Conservation (phyloP, 106 monocot species). For the Allium cepa region DNA sequence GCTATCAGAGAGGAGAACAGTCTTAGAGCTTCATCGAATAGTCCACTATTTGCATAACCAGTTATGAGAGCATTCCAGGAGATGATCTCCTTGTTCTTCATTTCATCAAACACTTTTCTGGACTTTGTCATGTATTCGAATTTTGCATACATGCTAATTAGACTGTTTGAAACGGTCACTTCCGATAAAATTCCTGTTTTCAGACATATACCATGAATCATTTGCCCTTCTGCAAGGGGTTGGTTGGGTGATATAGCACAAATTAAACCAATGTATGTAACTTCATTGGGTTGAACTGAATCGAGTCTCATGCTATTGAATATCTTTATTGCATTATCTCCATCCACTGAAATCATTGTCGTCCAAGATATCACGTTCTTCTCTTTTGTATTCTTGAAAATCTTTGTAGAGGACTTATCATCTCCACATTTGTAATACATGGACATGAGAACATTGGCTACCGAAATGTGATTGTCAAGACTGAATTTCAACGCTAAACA, state of each 20-base stretch:
- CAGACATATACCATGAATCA: slow-evolving; percentile 62
- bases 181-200: slow-evolving; percentile 27
- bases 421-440: slow-evolving; percentile 60
- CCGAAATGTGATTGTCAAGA: slow-evolving; percentile 19
- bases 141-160: slow-evolving; percentile 68
- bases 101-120: slow-evolving; percentile 55
- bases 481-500: slow-evolving; percentile 35
- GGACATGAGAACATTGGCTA: slow-evolving; percentile 76
- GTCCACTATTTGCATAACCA: slow-evolving; percentile 58
- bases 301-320: slow-evolving; percentile 58
- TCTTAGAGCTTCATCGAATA: slow-evolving; percentile 44
- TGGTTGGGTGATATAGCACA: slow-evolving; percentile 22
- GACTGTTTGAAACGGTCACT: slow-evolving; percentile 57
- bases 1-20: slow-evolving; percentile 39
- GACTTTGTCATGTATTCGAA: slow-evolving; percentile 31
- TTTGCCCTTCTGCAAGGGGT: slow-evolving; percentile 19
- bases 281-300: slow-evolving; percentile 58
- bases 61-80: slow-evolving; percentile 79
- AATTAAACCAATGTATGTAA: slow-evolving; percentile 61
- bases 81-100: slow-evolving; percentile 28
- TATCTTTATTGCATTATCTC: slow-evolving; percentile 24
- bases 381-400: slow-evolving; percentile 37
- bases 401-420: slow-evolving; percentile 13
- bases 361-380: slow-evolving; percentile 86
- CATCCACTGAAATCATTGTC: slow-evolving; percentile 65